A percentile compares a stretch with the other conserved stretches of the same genome.
Conservation (phyloP, 176 grass and related monocot species). For the Lolium rigidum region DNA sequence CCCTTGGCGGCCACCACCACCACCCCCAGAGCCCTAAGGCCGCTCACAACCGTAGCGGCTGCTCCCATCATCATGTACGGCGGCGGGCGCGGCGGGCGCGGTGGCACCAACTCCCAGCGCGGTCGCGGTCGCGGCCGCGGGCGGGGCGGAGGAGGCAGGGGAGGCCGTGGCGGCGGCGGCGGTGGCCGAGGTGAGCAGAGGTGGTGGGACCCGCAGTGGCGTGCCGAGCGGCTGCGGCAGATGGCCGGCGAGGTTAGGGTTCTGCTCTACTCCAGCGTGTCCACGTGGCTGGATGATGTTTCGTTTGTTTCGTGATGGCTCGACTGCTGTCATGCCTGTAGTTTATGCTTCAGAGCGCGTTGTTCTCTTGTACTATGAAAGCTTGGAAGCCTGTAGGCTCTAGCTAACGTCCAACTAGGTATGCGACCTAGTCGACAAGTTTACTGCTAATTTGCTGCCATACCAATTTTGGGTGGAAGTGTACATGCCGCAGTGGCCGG, state of each 20-base stretch:
- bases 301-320: background rate
- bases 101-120: conserved; percentile 61
- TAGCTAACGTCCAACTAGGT: background rate
- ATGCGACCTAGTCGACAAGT: background rate
- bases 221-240: conserved; percentile 84
- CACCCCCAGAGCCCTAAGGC: conserved; percentile 16
- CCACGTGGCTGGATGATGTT: background rate
- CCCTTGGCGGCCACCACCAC: background rate
- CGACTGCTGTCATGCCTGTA: background rate
- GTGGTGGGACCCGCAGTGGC: conserved; percentile 94
- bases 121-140: conserved; percentile 53
- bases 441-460: background rate
- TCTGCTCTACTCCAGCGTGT: background rate
- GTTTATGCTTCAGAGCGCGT: background rate
- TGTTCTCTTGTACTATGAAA: background rate
- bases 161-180: conserved; percentile 41
- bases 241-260: conserved; percentile 65
- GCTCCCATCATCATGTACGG: conserved; percentile 69
- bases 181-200: conserved; percentile 71
- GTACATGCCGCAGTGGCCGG: background rate
- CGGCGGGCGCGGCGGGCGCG: conserved; percentile 46
- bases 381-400: background rate
- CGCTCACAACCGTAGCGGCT: conserved; percentile 26
- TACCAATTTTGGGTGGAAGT: background rate
- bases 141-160: conserved; percentile 42